A percentile compares a stretch with the other conserved stretches of the same genome.
phyloP scores from a whole-genome alignment of 2,329 filamentous ascomycete genomes.

The Leptographium galeiforme region DNA sequence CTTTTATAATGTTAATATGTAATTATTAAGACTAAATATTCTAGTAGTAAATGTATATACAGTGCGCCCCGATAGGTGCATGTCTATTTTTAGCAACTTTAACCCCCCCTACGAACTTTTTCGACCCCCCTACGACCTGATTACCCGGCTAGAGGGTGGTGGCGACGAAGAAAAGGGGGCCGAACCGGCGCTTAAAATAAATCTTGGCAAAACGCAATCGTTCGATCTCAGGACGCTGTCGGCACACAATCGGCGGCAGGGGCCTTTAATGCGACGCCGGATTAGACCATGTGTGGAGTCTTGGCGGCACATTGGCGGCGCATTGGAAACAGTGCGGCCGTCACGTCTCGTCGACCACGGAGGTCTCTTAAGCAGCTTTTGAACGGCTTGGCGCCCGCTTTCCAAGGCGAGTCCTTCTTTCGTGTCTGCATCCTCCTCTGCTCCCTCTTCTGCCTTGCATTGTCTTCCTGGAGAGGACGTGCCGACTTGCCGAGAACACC shows the following conservation, averaged over 20 bases:
- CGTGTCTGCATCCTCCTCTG: neutral
- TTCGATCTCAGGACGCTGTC: neutral
- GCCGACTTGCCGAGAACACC: neutral
- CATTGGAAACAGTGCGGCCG: neutral
- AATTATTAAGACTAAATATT: no score
- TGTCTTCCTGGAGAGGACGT: neutral
- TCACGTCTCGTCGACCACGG: neutral
- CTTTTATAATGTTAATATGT: no score
- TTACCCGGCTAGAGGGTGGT: no score
- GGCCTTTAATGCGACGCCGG: neutral
- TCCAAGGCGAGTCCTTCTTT: neutral
- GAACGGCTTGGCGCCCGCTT: neutral
- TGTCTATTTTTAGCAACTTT: no score
- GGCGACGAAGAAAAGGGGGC: no score
- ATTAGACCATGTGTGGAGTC: neutral
- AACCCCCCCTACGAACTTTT: no score
- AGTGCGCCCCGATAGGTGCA: no score
- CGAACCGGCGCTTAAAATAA: no score
- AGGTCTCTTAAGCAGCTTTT: neutral
- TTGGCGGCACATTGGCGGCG: neutral
- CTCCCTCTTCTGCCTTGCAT: neutral
- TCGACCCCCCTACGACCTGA: no score
- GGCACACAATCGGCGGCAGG: neutral
- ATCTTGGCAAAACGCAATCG: neutral
- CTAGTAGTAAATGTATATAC: no score